phyloP scores from a whole-genome alignment of 345 rosid species.

The Trapa incisa region DNA sequence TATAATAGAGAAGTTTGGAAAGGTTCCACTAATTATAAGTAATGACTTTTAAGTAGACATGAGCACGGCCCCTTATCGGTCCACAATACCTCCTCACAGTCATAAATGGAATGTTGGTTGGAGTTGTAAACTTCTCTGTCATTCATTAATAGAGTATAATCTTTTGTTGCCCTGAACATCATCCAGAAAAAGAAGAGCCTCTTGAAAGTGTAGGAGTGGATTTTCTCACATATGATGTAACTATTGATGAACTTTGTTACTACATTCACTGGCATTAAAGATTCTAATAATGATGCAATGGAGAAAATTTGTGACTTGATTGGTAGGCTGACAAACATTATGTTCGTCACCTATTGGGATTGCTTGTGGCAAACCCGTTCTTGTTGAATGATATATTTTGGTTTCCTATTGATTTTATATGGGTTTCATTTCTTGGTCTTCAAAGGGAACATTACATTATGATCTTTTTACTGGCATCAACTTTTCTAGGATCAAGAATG shows the following conservation, averaged over 20 bases:
- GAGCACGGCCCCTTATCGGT: too few species aligned
- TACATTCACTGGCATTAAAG: slow-evolving; percentile 59
- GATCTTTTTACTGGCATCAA: neutral
- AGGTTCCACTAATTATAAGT: too few species aligned
- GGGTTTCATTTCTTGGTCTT: neutral
- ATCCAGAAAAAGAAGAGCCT: slow-evolving; percentile 27
- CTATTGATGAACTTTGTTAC: slow-evolving; percentile 71
- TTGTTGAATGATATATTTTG: too few species aligned
- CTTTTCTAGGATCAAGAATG: slow-evolving; percentile 49
- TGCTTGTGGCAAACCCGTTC: neutral
- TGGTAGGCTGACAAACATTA: slow-evolving; percentile 39
- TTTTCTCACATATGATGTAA: slow-evolving; percentile 46
- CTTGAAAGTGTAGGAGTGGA: slow-evolving; percentile 31
- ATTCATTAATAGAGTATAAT: neutral
- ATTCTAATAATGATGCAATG: slow-evolving; percentile 43
- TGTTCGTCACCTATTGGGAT: neutral
- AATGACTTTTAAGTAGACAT: too few species aligned
- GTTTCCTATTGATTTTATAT: neutral
- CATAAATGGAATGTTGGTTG: too few species aligned
- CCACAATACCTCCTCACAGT: too few species aligned
- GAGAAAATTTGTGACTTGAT: slow-evolving; percentile 47
- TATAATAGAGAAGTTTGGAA: too few species aligned
- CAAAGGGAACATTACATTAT: neutral
- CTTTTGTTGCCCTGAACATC: slow-evolving; percentile 1
- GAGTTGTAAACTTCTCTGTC: neutral